phyloP scores from a whole-genome alignment of 202 grass and related monocot species.

The Setaria viridis region DNA sequence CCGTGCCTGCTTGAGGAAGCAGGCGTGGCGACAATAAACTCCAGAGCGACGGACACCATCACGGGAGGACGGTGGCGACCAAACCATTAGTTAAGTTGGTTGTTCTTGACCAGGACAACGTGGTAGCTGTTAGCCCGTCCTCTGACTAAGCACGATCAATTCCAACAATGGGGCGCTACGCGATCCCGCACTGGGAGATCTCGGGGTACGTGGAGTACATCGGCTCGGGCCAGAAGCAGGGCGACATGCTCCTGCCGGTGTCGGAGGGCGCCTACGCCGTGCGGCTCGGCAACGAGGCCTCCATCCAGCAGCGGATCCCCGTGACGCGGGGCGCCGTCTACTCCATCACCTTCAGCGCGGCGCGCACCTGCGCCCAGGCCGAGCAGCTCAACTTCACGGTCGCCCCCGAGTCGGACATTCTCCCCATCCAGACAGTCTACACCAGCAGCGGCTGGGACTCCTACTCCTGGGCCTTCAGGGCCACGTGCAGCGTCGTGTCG shows the following conservation, averaged over 20 bases:
- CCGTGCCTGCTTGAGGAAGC: no score
- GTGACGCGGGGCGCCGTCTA: constrained; percentile 51
- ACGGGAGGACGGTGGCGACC: no score
- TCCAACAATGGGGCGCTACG: constrained; percentile 18
- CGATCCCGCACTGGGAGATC: constrained; percentile 72
- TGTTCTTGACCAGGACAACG: no score
- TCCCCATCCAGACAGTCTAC: constrained; percentile 80
- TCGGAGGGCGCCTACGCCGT: constrained; percentile 75
- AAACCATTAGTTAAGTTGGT: no score
- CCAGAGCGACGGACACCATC: no score
- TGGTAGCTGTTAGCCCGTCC: no score
- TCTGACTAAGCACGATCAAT: no score
- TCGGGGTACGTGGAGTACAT: constrained; percentile 78
- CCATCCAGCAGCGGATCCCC: constrained; percentile 55
- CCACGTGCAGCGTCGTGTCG: constrained; percentile 23
- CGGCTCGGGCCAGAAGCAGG: constrained; percentile 62
- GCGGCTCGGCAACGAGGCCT: constrained; percentile 80
- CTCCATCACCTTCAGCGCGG: constrained; percentile 75
- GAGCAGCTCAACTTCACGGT: constrained; percentile 72
- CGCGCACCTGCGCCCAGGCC: constrained; percentile 73
- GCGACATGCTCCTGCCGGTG: constrained; percentile 72
- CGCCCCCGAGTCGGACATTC: constrained; percentile 42
- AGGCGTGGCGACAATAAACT: no score
- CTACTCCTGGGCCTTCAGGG: constrained; percentile 78
- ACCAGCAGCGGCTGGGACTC: constrained; percentile 76